Conservation (phyloP, 345 rosid species). For the Corymbia maculata region DNA sequence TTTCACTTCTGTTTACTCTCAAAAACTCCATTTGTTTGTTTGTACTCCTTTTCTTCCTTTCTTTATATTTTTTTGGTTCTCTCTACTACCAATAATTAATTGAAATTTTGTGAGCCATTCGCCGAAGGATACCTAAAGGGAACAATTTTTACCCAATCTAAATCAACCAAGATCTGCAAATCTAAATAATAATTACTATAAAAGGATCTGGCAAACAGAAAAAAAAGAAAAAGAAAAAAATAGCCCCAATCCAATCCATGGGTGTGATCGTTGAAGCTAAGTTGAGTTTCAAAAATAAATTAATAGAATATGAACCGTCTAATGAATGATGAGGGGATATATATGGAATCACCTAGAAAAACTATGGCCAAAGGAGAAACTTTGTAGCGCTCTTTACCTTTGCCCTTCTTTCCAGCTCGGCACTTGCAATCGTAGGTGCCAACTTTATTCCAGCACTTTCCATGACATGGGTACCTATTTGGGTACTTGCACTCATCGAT, state of each 20-base stretch:
- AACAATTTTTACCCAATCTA: not conserved
- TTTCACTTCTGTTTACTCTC: not conserved
- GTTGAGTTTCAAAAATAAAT: not conserved
- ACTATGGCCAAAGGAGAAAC: not conserved
- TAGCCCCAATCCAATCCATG: not conserved
- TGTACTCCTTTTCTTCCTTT: not conserved
- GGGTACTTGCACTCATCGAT: not conserved
- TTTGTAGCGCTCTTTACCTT: too few species aligned
- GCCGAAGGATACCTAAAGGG: not conserved
- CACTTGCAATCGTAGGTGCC: not conserved
- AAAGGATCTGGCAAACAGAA: not conserved
- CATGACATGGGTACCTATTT: accelerated
- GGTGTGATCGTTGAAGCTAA: not conserved
- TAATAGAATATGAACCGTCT: not conserved
- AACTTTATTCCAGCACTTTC: not conserved
- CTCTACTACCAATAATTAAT: not conserved
- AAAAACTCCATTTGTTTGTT: not conserved
- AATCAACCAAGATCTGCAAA: not conserved
- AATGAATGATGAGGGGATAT: not conserved
- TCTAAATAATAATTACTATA: too few species aligned
- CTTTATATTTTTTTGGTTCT: accelerated
- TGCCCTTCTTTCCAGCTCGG: not conserved
- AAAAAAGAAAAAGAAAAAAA: accelerated
- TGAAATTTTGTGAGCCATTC: not conserved
- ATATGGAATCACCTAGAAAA: not conserved